Base-by-base conservation (phyloP, 1,284 basidiomycete species). In the Salmacisia buchloeana region DNA sequence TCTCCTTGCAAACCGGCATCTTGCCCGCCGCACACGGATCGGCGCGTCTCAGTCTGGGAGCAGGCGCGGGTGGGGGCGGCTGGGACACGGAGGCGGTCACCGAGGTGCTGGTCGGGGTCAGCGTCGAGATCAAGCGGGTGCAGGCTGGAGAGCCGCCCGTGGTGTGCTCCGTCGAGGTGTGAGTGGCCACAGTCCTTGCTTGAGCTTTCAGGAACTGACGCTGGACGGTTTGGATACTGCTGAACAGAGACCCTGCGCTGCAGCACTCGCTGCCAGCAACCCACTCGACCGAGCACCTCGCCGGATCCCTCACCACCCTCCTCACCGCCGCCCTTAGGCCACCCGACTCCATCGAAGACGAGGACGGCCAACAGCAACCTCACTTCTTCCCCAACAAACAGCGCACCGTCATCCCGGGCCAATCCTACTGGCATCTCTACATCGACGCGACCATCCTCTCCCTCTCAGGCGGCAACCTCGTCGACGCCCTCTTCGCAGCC, bases 401-500 rank as follows among this genome's bases (percentile, higher is more conserved):
- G 25, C 38, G 29, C 10, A 29, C 23, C 33, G 45, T 38, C 21
- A 35, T 57, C 56, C 31, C 56, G 31, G 31, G 7, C 18, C 41
- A 43, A 33, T 54, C 49, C 3, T 12, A 68, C 66, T 77, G 75
- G 75, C 67, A 65, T 45, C 62, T 77, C 57, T 69, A 73, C 63
- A 65, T 77, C 43, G 74, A 77, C 49, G 60, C 73, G 5, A 60
- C 69, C 21, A 66, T 77, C 64, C 67, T 68, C 60, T 73, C 72
- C 6, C 64, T 73, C 10, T 71, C 72, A 21, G 75, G 74, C 13
- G 75, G 75, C 41, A 77, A 77, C 58, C 63, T 76, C 13, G 69
- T 73, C 35, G 75, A 77, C 41, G 64, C 74, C 6, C 60, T 73
- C 10, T 74, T 77, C 56, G 74, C 75, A 1, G 65, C 73, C 36